These are phyloP conservation scores for Ogataea wickerhamii DNA, from an alignment of 805 yeast species.

Conservation along the genomic window DNA sequence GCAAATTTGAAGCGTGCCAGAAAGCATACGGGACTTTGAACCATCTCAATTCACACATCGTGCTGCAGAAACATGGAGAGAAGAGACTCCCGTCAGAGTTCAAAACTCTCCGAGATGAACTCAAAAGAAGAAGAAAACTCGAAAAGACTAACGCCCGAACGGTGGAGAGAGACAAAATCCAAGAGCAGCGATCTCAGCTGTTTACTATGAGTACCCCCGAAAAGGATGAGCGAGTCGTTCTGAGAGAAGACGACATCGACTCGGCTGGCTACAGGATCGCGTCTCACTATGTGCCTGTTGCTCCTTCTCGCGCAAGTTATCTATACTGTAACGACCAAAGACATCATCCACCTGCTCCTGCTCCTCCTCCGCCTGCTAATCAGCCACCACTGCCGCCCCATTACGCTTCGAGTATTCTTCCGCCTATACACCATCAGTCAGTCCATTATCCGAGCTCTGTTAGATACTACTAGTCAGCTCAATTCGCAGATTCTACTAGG, in stretches of 20 bases:
- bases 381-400: slow-evolving; percentile 1
- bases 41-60: slow-evolving; percentile 55
- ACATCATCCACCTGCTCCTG: neutral
- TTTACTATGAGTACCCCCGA: neutral
- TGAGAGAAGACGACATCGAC: neutral
- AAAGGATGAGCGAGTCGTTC: neutral
- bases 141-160: slow-evolving; percentile 19
- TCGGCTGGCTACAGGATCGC: neutral
- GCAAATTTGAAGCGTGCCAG: slow-evolving; percentile 44
- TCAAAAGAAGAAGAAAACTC: slow-evolving; percentile 31
- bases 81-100: slow-evolving; percentile 55
- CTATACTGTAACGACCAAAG: neutral
- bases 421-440: slow-evolving; percentile 13
- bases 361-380: neutral
- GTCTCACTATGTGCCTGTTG: neutral
- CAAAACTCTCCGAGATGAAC: slow-evolving; percentile 42
- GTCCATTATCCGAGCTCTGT: slow-evolving; percentile 5
- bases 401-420: slow-evolving; percentile 12
- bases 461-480: neutral
- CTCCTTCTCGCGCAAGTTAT: neutral
- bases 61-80: slow-evolving; percentile 50
- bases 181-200: neutral
- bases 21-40: slow-evolving; percentile 60
- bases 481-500: neutral
- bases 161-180: slow-evolving; percentile 13